These are phyloP conservation scores for Paraurostyla sp. DNA, from an alignment of 73 alveolate genomes.

Conservation along the genomic window DNA sequence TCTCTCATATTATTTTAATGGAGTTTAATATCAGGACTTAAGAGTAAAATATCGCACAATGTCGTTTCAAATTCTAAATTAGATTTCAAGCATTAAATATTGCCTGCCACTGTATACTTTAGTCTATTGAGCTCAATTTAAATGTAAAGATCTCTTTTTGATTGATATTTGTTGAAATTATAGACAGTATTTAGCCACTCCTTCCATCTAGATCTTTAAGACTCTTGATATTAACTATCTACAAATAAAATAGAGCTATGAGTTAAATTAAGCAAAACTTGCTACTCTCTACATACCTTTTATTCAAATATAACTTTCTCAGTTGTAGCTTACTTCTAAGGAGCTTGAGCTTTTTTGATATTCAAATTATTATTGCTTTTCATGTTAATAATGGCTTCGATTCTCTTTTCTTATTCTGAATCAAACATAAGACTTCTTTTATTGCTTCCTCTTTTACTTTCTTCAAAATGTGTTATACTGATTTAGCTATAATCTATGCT, in stretches of 20 bases:
- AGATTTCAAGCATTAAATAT: background rate
- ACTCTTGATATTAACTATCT: conserved; percentile 26
- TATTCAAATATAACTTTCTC: background rate
- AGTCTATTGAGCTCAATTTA: conserved; percentile 11
- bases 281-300: conserved; percentile 41
- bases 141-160: background rate
- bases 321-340: background rate
- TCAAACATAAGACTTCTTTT: background rate
- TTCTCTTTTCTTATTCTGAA: background rate
- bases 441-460: background rate
- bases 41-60: background rate
- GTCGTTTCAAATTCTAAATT: conserved; percentile 3
- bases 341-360: background rate
- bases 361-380: background rate
- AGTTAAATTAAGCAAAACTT: background rate
- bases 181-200: background rate
- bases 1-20: conserved; percentile 11
- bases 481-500: background rate
- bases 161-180: background rate
- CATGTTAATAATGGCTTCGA: background rate
- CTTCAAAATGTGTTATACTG: background rate
- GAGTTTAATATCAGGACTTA: conserved; percentile 30
- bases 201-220: background rate
- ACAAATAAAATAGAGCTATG: conserved; percentile 21
- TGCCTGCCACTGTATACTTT: conserved; percentile 11